These are phyloP conservation scores for Verticillium isaacii DNA, from an alignment of 2,329 filamentous ascomycete species.

Conservation along the genomic window DNA sequence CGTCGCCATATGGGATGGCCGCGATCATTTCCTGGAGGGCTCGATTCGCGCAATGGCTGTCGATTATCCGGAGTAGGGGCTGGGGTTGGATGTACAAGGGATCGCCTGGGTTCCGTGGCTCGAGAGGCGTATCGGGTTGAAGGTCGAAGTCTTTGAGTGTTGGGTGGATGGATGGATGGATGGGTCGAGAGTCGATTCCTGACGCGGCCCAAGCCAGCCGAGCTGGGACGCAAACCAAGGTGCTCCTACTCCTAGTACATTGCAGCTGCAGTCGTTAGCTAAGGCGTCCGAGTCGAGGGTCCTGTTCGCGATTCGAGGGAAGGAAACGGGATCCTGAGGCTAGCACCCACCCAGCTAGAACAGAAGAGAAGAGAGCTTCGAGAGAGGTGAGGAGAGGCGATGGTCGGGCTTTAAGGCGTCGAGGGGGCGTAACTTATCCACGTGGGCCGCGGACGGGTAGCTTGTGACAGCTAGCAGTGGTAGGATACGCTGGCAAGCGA, in stretches of 20 bases:
- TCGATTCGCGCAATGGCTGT: constrained; percentile 5
- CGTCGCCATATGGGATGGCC: constrained; percentile 45
- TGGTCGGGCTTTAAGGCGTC: background rate
- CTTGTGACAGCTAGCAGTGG: background rate
- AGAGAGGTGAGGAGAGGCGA: background rate
- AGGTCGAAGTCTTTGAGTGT: background rate
- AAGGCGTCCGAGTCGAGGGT: background rate
- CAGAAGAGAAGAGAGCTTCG: background rate
- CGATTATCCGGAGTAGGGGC: background rate
- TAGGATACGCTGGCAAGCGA: background rate
- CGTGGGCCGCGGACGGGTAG: background rate
- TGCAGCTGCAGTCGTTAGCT: constrained; percentile 13
- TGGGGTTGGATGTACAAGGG: background rate
- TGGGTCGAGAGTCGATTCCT: constrained; percentile 4
- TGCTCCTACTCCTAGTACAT: constrained; percentile 26
- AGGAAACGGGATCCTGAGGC: background rate
- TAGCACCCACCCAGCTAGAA: background rate
- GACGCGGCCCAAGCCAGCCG: constrained; percentile 25
- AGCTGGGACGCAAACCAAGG: constrained; percentile 26
- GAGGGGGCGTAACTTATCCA: background rate
- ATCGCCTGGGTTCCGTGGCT: constrained; percentile 6
- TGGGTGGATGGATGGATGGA: background rate
- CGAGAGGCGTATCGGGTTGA: constrained; percentile 11
- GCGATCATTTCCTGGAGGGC: constrained; percentile 24
- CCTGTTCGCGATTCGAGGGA: background rate